These are phyloP conservation scores for Nepenthes mirabilis DNA, from an alignment of 148 eudicot species.

Conservation along the genomic window DNA sequence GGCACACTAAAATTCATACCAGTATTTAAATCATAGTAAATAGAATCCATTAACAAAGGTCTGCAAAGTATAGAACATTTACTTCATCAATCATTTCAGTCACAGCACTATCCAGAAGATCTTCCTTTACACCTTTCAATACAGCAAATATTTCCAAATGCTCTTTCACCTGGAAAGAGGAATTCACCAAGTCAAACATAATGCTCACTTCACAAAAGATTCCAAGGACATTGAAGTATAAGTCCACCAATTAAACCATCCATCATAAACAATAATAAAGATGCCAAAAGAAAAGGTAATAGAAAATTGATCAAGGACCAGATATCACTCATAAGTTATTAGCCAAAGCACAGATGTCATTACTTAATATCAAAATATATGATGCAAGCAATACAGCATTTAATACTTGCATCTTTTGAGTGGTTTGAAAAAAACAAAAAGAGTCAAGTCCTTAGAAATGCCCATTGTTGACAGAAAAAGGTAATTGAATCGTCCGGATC, in stretches of 20 bases:
- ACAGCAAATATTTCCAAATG: slow-evolving; percentile 89
- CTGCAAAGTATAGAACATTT: slow-evolving; percentile 10
- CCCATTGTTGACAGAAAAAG: no score
- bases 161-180: slow-evolving; percentile 72
- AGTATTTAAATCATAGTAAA: not conserved
- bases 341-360: no score
- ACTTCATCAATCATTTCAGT: slow-evolving; percentile 86
- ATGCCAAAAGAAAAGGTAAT: not conserved
- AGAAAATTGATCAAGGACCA: not conserved
- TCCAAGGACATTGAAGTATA: not conserved
- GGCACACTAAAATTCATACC: not conserved
- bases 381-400: no score
- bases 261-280: not conserved
- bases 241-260: not conserved
- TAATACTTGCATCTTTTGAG: no score
- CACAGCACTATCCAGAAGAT: slow-evolving; percentile 43
- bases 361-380: no score
- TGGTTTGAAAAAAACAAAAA: no score
- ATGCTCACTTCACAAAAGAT: not conserved
- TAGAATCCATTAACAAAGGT: slow-evolving; percentile 6
- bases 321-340: no score
- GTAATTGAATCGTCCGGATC: no score
- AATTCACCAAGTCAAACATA: slow-evolving; percentile 9
- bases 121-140: slow-evolving; percentile 77
- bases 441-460: no score